These are phyloP conservation scores for Xerocomellus dryophilus DNA, from an alignment of 768 basidiomycete species.

Conservation along the genomic window DNA sequence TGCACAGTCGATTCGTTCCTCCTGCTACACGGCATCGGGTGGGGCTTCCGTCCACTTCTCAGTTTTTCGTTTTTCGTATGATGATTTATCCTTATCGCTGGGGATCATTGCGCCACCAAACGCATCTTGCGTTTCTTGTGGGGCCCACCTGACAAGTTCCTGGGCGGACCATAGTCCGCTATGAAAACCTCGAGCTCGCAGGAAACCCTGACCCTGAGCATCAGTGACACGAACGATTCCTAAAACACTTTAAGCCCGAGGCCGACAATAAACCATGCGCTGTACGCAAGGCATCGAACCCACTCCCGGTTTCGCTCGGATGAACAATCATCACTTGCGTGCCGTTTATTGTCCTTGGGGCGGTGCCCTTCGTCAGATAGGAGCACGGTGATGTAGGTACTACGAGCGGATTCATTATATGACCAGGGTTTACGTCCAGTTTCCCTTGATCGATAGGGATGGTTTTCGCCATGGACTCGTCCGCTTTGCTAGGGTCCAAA, in stretches of 20 bases:
- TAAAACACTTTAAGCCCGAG: not conserved
- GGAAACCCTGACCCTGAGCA: slow-evolving; percentile 21
- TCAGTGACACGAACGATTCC: slow-evolving; percentile 1
- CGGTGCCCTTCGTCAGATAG: not conserved
- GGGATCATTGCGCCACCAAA: not conserved
- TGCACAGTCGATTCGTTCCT: not conserved
- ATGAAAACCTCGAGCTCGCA: slow-evolving; percentile 16
- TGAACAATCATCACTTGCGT: not conserved
- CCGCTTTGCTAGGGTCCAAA: not conserved
- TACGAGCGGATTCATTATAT: not conserved
- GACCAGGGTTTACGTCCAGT: not conserved
- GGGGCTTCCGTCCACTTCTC: not conserved
- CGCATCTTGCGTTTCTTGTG: not conserved
- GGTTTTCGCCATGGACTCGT: not conserved
- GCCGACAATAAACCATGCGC: slow-evolving; percentile 2
- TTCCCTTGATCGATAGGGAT: not conserved
- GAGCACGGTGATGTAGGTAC: not conserved
- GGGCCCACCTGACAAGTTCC: not conserved
- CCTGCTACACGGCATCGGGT: not conserved
- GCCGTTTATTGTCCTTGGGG: not conserved
- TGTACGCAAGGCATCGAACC: slow-evolving; percentile 15
- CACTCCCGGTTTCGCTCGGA: not conserved
- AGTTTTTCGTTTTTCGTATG: too few relatives aligned
- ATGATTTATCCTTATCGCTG: not conserved
- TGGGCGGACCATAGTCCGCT: not conserved